Evolutionary conservation across 192 early-diverging fungal species (phyloP).

Genomic region (Funneliformis mosseae): DNA sequence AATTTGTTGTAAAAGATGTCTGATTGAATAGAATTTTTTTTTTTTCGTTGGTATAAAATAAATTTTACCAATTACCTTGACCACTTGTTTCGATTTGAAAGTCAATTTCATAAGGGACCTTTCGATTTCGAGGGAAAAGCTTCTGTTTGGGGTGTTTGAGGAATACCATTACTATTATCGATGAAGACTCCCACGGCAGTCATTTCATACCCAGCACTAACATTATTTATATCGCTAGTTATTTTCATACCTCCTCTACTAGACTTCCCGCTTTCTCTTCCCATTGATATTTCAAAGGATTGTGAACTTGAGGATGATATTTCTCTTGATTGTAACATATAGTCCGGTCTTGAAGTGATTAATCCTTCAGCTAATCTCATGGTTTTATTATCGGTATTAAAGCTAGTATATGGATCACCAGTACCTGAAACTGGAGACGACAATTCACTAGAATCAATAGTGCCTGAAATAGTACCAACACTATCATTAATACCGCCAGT

Average conservation of each 20-base stretch:
- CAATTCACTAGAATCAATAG: background rate
- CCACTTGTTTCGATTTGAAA: background rate
- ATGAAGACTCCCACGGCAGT: constrained; percentile 8
- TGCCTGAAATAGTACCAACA: background rate
- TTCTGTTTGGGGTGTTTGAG: background rate
- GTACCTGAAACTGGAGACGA: background rate
- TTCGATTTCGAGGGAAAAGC: background rate
- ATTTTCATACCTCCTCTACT: constrained; percentile 2
- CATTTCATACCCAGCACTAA: background rate
- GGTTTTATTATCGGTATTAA: background rate
- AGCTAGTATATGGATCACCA: background rate
- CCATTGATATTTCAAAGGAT: background rate
- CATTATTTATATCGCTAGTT: background rate
- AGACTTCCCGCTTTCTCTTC: background rate
- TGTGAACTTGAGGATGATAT: background rate
- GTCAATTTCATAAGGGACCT: background rate
- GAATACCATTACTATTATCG: constrained; percentile 28
- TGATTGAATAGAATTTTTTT: background rate
- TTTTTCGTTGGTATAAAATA: background rate
- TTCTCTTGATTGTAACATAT: background rate
- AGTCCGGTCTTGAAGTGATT: background rate
- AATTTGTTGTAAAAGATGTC: background rate
- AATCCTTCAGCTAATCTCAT: background rate
- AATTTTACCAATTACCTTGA: background rate
- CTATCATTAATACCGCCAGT: background rate